These are phyloP conservation scores for Penicillium canariense DNA, from an alignment of 495 filamentous ascomycete species.

Conservation along the genomic window DNA sequence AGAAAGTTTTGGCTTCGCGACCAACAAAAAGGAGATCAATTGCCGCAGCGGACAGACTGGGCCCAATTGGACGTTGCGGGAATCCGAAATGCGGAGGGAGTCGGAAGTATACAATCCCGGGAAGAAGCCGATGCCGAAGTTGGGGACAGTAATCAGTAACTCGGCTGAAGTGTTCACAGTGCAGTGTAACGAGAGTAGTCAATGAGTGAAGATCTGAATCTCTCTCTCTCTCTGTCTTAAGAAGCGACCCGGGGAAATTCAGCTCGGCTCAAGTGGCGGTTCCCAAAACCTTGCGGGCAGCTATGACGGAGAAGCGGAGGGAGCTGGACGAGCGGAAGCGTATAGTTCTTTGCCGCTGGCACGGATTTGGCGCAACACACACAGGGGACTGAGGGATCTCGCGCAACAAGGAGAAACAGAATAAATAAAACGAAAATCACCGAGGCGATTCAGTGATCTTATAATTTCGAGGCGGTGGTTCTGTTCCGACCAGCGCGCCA, in stretches of 20 bases:
- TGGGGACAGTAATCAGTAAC: no score
- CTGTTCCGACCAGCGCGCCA: slow-evolving; percentile 5
- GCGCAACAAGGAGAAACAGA: background rate
- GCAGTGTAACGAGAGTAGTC: no score
- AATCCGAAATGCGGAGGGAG: slow-evolving; percentile 23
- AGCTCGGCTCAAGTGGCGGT: slow-evolving; percentile 33
- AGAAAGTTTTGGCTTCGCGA: no score
- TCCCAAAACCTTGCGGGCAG: slow-evolving; percentile 29
- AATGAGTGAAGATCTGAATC: slow-evolving; percentile 1
- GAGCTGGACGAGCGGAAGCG: slow-evolving; percentile 47
- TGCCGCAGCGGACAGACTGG: slow-evolving; percentile 4
- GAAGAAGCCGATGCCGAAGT: slow-evolving; percentile 11
- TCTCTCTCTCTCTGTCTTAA: background rate
- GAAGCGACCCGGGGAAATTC: slow-evolving; percentile 11
- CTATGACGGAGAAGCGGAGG: slow-evolving; percentile 45
- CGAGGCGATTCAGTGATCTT: slow-evolving; percentile 14
- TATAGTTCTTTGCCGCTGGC: slow-evolving; percentile 12
- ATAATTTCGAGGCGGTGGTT: slow-evolving; percentile 9
- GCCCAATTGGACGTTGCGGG: slow-evolving; percentile 14
- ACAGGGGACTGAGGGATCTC: background rate
- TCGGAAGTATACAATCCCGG: slow-evolving; percentile 30
- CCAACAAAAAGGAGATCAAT: no score
- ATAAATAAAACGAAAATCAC: no score
- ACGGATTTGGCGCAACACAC: background rate
- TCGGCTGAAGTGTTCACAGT: no score